Percentiles rank a stretch among this genome's conserved stretches.
These are phyloP conservation scores for Leccinum cinnamomeum DNA, from an alignment of 1,284 basidiomycete species.

Conservation along the genomic window DNA sequence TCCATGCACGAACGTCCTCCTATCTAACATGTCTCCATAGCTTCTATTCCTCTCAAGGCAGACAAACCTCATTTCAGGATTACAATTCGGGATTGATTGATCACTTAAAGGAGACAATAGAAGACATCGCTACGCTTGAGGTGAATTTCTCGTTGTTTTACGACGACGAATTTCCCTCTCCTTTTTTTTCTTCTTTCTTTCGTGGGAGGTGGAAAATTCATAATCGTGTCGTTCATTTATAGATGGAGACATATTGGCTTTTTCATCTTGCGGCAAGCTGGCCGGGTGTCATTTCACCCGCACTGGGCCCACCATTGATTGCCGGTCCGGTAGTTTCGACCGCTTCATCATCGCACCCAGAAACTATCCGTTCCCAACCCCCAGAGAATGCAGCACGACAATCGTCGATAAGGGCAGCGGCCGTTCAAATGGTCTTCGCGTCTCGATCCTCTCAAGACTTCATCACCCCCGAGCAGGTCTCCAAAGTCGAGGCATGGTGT, in stretches of 20 bases:
- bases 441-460: conserved; percentile 73
- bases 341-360: conserved; percentile 11
- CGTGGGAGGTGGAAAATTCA: conserved; percentile 3
- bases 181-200: background rate
- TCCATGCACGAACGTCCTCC: conserved; percentile 1
- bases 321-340: conserved; percentile 45
- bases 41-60: conserved; percentile 85
- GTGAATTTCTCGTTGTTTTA: conserved; percentile 38
- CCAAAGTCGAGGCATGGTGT: conserved; percentile 65
- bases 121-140: conserved; percentile 66
- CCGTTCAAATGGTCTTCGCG: conserved; percentile 85
- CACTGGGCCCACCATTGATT: conserved; percentile 42
- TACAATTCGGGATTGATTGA: conserved; percentile 68
- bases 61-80: conserved; percentile 78
- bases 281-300: conserved; percentile 34
- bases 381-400: conserved; percentile 25
- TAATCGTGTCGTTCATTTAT: background rate
- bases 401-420: conserved; percentile 66
- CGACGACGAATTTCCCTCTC: background rate
- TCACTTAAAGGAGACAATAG: conserved; percentile 47
- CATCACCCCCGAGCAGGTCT: conserved; percentile 70
- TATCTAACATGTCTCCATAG: conserved; percentile 37
- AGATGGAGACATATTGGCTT: conserved; percentile 85
- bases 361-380: conserved; percentile 30
- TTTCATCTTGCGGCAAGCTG: conserved; percentile 72